Base-by-base conservation (phyloP, 2,329 filamentous ascomycete species). In the Capronia coronata region DNA sequence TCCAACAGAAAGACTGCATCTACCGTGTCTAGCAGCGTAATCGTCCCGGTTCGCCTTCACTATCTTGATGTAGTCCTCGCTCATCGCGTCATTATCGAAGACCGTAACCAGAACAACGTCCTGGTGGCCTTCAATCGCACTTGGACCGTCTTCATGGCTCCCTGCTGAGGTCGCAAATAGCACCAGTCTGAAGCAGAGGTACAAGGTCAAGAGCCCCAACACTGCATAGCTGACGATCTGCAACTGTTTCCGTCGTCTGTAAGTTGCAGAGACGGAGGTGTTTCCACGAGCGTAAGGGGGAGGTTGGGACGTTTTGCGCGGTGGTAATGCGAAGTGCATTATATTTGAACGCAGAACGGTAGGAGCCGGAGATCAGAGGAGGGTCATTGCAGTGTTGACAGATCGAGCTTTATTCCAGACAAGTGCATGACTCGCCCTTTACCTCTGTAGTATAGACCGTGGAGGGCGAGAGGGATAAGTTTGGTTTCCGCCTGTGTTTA, bases 251-350 rank as follows among this genome's bases (percentile, higher is more conserved):
- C 80, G 77, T 55, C 85, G 79, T 55, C 37, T 43, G 10, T 70
- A 62, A 35, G 62, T 58, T 23, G 67, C 64, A 21, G 69, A 54
- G 49, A 44, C 41, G 30, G 41, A 32, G 47, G 61, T 61, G 41
- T 68, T 64, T 19, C 68, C 63, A 70, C 63, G 80, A 71, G 57
- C 75, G 69, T 87, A 91, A 23, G 84, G 82, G 58, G 82, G 80
- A 59, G 85, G 80, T 64, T 84, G 82, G 58, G 86, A 91, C 64
- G 79, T 82, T 71, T 91, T 94, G 68, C 89, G 84, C 63, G 87
- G 80, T 48, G 89, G 89, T 62, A 94, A 83, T 57, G 90, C 88
- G 75, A 91, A 89, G 68, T 95, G 90, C 88, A 95, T 93, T 60
- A 62, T 74, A 63, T 13, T 14, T 9, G 23, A 9, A 19, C 3